Evolutionary conservation across 2,329 filamentous ascomycete species (phyloP), one percentile per base, ranked within the genome.

Genomic region (Pleomassaria siparia): DNA sequence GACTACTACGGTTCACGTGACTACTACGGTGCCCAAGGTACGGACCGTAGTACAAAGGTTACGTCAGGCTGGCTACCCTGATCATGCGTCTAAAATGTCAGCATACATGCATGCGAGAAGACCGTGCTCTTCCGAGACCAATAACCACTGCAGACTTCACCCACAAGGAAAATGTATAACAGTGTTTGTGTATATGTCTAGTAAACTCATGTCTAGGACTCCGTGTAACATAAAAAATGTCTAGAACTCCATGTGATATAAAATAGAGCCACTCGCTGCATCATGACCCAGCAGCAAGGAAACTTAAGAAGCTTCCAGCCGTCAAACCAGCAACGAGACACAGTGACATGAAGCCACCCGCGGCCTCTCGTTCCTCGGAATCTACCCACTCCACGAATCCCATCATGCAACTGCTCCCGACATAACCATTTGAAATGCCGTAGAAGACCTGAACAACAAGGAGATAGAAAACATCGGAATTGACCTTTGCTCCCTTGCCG

Each of bases 361-460:
- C 86, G 5, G 90, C 91, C 74, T 96, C 91, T 26, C 88, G 80
- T 75, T 99, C 92, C 9, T 86, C 84, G 1, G 86, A 82, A 3
- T 86, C 85, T 1, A 97, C 91, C 82, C 85, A 92, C 56, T 88
- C 84, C 0, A 81, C 83, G 0, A 91, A 87, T 1, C 87, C 87
- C 83, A 97, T 95, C 91, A 99, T 97, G 69, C 88, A 90, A 58
- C 82, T 87, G 47, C 88, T 89, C 24, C 88, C 87, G 12, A 99
- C 71, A 79, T 88, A 97, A 1, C 94, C 94, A 66, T 92, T 97
- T 9, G 84, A 88, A 29, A 91, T 63, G 2, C 94, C 94, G 64
- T 95, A 97, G 1, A 86, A 73, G 12, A 94, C 71, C 72, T 97
- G 91, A 30, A 96, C 88, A 16, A 94, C 64, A 21, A 90, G 69